Percentiles rank a stretch among this genome's conserved stretches.
phyloP scores from a whole-genome alignment of 768 basidiomycete species.

The Suillus variegatus region DNA sequence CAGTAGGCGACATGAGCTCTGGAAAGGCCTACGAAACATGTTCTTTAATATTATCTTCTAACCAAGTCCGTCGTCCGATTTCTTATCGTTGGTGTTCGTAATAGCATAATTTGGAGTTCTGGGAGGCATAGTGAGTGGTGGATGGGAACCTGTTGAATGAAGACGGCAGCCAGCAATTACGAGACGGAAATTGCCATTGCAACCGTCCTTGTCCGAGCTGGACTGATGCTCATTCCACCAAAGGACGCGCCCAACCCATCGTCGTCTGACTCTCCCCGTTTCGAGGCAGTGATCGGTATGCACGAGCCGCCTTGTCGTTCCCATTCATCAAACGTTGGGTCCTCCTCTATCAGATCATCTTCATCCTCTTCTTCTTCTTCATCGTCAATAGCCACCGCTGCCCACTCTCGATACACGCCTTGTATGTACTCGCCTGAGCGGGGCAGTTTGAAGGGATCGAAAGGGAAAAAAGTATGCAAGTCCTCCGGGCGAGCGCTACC shows the following conservation, averaged over 20 bases:
- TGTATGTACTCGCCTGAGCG: constrained; percentile 77
- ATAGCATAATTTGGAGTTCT: constrained; percentile 1
- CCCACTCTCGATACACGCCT: constrained; percentile 88
- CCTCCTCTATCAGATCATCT: constrained; percentile 47
- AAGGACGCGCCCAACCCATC: constrained; percentile 65
- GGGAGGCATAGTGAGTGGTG: neutral
- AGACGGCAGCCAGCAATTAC: neutral
- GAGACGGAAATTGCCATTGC: constrained; percentile 12
- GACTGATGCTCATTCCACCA: constrained; percentile 86
- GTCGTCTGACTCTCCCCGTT: constrained; percentile 36
- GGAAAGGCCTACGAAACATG: constrained; percentile 4
- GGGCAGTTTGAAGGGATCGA: constrained; percentile 94
- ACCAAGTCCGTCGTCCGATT: neutral
- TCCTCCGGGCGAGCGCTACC: constrained; percentile 52
- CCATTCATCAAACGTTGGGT: constrained; percentile 20
- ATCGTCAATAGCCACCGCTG: constrained; percentile 67
- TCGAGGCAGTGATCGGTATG: constrained; percentile 22
- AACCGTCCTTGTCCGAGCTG: constrained; percentile 36
- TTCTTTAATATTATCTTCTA: constrained; percentile 7
- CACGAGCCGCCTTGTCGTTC: constrained; percentile 14
- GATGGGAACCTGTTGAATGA: neutral
- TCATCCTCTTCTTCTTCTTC: constrained; percentile 73
- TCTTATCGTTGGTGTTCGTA: neutral
- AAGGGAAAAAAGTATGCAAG: constrained; percentile 95
- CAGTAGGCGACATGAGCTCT: constrained; percentile 4